Evolutionary conservation across 352 stramenopile species (phyloP).

Genomic region (Globisporangium paroecandrum): DNA sequence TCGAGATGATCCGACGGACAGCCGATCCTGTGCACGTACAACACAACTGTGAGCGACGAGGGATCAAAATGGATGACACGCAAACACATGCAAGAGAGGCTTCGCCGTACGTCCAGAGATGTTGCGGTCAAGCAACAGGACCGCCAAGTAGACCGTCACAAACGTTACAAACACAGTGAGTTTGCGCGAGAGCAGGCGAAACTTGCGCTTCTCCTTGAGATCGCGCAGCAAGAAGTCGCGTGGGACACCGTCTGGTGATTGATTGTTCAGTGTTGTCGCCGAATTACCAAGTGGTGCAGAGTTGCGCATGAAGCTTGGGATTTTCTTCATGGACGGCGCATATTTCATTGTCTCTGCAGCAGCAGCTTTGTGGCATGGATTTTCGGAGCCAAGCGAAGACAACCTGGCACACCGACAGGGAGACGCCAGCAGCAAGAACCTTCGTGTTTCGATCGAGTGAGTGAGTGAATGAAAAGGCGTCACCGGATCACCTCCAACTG

Average conservation of each 20-base stretch:
- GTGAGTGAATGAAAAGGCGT: neutral
- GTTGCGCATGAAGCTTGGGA: constrained; percentile 15
- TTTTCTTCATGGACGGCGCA: constrained; percentile 14
- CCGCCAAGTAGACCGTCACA: constrained; percentile 53
- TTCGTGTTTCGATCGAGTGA: neutral
- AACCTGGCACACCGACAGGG: neutral
- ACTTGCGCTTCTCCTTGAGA: constrained; percentile 70
- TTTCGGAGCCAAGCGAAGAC: neutral
- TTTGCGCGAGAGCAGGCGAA: constrained; percentile 59
- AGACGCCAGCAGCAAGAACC: neutral
- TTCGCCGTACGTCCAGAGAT: constrained; percentile 51
- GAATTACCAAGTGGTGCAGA: neutral
- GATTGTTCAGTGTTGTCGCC: constrained; percentile 13
- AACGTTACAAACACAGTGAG: constrained; percentile 65
- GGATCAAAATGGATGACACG: neutral
- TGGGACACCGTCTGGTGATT: constrained; percentile 22
- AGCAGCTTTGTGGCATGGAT: neutral
- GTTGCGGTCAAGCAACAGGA: constrained; percentile 64
- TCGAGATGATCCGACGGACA: constrained; percentile 54
- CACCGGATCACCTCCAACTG: neutral
- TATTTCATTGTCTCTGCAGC: constrained; percentile 8
- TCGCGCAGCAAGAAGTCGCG: constrained; percentile 54
- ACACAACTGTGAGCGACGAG: neutral
- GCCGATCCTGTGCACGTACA: constrained; percentile 32
- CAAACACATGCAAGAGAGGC: neutral